Conservation (phyloP, 164 flowering plant genomes). For the Vitis rotundifolia region DNA sequence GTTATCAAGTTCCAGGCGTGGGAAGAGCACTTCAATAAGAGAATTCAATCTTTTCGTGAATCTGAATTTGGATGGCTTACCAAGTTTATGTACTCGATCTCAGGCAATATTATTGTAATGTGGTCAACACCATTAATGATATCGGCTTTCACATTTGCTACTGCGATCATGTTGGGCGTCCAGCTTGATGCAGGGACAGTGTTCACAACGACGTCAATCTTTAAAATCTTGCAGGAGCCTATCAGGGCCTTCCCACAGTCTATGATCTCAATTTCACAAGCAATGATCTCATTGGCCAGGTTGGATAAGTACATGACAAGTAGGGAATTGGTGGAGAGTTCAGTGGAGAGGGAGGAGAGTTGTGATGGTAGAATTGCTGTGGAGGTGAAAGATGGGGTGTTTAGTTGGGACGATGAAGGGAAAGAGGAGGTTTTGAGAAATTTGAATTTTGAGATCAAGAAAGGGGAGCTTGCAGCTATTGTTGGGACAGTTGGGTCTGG, state of each 20-base stretch:
- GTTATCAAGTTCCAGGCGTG: conserved; percentile 97
- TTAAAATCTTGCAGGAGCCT: conserved; percentile 91
- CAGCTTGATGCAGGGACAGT: conserved; percentile 67
- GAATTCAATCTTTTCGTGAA: conserved; percentile 58
- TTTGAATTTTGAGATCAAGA: conserved; percentile 61
- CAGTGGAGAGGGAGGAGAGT: conserved; percentile 62
- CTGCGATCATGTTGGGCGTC: conserved; percentile 57
- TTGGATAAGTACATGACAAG: conserved; percentile 72
- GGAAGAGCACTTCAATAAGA: conserved; percentile 83
- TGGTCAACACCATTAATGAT: conserved; percentile 80
- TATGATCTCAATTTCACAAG: conserved; percentile 82
- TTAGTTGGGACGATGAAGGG: conserved; percentile 86
- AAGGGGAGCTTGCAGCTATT: conserved; percentile 79
- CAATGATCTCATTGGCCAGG: conserved; percentile 77
- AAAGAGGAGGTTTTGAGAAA: conserved; percentile 45
- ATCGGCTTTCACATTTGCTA: conserved; percentile 62
- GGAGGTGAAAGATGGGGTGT: conserved; percentile 67
- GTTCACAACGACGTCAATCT: conserved; percentile 70
- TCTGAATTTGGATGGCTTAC: conserved; percentile 75
- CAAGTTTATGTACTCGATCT: conserved; percentile 67
- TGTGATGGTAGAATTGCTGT: conserved; percentile 56
- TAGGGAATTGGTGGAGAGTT: conserved; percentile 57
- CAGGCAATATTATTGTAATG: conserved; percentile 65
- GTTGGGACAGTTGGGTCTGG: conserved; percentile 98
- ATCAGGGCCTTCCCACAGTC: conserved; percentile 85